Evolutionary conservation across 2,329 filamentous ascomycete genomes (phyloP), one percentile per base, ranked within the genome.

Genomic region (Aspergillus phoenicis): DNA sequence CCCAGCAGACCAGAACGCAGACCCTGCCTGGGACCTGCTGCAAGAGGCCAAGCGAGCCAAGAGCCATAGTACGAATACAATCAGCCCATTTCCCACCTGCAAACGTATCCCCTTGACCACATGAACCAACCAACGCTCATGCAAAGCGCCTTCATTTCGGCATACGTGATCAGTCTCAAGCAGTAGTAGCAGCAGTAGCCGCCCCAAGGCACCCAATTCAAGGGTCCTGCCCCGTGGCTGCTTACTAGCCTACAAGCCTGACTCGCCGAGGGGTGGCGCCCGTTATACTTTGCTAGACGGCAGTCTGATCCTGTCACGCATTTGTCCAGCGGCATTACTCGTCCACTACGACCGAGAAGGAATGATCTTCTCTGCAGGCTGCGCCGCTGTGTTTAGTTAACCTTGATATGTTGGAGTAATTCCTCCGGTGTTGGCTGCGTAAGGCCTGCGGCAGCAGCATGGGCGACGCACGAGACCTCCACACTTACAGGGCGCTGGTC

Each of bases 281-380:
- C 30, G 26, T 43, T 20, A 30, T 45, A 20, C 30, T 45, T 45
- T 47, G 26, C 43, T 45, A 45, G 28, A 36, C 6, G 39, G n/a
- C 20, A 28, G 26, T 47, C 39, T 22, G 36, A 51, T 33, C 47
- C 47, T 33, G 26, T 51, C 26, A 30, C 24, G 11, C 33, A 36
- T 36, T 15, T 36, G 33, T 36, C 10, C 10, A 28, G 28, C 24
- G 28, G 47, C 47, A 28, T 20, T 8, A 51, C 26, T 51, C n/a
- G 39, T 36, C 52, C 13, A 43, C 53, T 56, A 59, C 20, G 24
- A 48, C 52, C 10, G 49, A 39, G 22, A 43, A 54, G 57, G 39
- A 43, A 59, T 52, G 51, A 54, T 52, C 41, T 26, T 54, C 49
- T 26, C 51, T 47, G 49, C 49, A 54, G 49, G 28, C 39, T 22